Evolutionary conservation across 1,284 basidiomycete genomes (phyloP), one percentile per base, ranked within the genome.

Genomic region (Sporisorium scitamineum): DNA sequence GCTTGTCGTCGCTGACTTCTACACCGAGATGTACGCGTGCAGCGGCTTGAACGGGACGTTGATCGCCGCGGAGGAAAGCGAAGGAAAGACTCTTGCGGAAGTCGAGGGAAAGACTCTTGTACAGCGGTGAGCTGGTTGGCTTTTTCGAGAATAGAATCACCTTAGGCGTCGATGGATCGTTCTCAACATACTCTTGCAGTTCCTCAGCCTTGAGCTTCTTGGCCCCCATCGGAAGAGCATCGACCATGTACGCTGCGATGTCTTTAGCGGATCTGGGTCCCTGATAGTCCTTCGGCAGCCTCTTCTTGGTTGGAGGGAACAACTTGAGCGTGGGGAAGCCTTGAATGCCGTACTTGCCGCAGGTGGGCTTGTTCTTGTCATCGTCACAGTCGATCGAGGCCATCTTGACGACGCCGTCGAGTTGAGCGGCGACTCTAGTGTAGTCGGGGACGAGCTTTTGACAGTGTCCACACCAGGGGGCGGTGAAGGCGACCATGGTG

Each of bases 311-410:
- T 54, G 81, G 63, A 41, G 86, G 70, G 80, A 85, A 69, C 91
- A 88, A 61, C 95, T 90, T 34, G 87, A 97, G 85, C 4, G 95
- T 97, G 1, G 95, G 95, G 89, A 95, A 97, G 2, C 95, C 95
- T 86, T 94, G 89, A 22, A 97, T 89, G n/a, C 90, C 90, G 88
- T 93, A 92, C 70, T 94, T 90, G 0, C 90, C 90, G 83, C 95
- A 97, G 10, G 95, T 86, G 8, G 87, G 88, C 85, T 92, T 94
- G 87, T 97, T 96, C 80, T 88, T 87, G 26, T 90, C 89, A n/a
- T 89, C 91, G 80, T 97, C 95, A 77, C 95, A 97, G 85, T 97
- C 94, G 48, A 97, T 90, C 13, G 94, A 92, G 85, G 95, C 96
- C 68, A 93, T 89, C 1, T 94, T 94, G 34, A 97, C 89, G 39